phyloP scores from a whole-genome alignment of 257 asterid species.

The Prunella vulgaris region DNA sequence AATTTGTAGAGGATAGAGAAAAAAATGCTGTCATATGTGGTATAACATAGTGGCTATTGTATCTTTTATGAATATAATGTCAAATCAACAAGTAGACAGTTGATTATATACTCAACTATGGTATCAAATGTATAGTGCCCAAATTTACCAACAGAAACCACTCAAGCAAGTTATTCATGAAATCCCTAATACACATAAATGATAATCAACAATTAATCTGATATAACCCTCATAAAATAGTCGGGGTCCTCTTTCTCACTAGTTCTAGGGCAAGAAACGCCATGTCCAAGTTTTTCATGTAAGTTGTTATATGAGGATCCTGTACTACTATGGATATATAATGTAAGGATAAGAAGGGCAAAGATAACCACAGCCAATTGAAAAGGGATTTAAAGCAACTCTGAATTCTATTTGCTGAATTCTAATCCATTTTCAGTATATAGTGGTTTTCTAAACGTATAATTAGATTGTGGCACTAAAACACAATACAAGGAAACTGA shows the following conservation, averaged over 20 bases:
- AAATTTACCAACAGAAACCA: background rate
- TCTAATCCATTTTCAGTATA: background rate
- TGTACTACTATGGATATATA: background rate
- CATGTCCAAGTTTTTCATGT: background rate
- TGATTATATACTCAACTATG: background rate
- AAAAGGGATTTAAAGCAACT: background rate
- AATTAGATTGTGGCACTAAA: background rate
- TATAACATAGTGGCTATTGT: background rate
- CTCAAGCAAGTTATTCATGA: background rate
- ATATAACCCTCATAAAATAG: background rate
- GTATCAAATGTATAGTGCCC: background rate
- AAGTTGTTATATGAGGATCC: background rate
- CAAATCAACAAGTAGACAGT: background rate
- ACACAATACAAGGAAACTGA: background rate
- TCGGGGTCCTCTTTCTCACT: background rate
- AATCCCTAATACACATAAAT: background rate
- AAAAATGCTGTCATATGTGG: background rate
- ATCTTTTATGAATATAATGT: background rate
- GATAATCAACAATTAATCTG: background rate
- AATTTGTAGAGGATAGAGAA: constrained; percentile 5
- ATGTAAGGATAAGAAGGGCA: background rate
- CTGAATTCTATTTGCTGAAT: background rate
- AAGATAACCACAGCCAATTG: background rate
- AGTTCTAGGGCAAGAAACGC: background rate
- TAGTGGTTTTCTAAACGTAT: background rate